Evolutionary conservation across 139 green algal species (phyloP).

Genomic region (Micractinium conductrix): DNA sequence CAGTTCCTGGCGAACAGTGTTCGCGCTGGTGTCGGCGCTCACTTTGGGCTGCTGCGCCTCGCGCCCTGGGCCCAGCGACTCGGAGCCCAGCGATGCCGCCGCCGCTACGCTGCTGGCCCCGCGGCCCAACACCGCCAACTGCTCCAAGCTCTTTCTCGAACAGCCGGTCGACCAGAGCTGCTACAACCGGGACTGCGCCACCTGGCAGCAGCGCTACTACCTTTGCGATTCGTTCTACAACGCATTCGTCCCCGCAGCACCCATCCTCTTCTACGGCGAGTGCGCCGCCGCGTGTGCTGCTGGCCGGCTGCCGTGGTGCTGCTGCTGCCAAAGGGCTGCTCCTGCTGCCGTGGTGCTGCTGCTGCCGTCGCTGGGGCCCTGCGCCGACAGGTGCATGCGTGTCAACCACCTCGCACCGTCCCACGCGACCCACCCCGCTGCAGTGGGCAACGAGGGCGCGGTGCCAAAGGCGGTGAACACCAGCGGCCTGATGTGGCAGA

Average conservation of each 20-base stretch:
- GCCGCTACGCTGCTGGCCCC: too few species aligned
- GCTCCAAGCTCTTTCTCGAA: conserved; percentile 17
- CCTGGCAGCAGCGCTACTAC: conserved; percentile 13
- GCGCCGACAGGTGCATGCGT: too few species aligned
- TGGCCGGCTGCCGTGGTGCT: too few species aligned
- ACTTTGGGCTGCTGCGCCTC: too few species aligned
- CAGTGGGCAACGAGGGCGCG: conserved; percentile 62
- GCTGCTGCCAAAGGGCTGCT: too few species aligned
- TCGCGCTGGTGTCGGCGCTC: too few species aligned
- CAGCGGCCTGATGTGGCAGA: conserved; percentile 59
- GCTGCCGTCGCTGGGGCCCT: too few species aligned
- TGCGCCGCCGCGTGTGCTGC: not conserved
- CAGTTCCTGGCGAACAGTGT: too few species aligned
- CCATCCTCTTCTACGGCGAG: conserved; percentile 24
- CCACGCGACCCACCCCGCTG: not conserved
- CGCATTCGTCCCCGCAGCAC: not conserved
- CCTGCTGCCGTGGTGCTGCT: too few species aligned
- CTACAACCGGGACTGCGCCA: not conserved
- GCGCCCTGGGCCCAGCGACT: too few species aligned
- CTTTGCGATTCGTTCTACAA: not conserved
- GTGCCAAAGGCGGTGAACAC: conserved; percentile 55
- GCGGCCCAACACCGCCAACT: conserved; percentile 2
- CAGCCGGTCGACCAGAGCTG: not conserved
- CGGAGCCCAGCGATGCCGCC: too few species aligned
- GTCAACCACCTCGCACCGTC: too few species aligned